Conservation (phyloP, 2,329 filamentous ascomycete genomes). For the Aaosphaeria arxii region DNA sequence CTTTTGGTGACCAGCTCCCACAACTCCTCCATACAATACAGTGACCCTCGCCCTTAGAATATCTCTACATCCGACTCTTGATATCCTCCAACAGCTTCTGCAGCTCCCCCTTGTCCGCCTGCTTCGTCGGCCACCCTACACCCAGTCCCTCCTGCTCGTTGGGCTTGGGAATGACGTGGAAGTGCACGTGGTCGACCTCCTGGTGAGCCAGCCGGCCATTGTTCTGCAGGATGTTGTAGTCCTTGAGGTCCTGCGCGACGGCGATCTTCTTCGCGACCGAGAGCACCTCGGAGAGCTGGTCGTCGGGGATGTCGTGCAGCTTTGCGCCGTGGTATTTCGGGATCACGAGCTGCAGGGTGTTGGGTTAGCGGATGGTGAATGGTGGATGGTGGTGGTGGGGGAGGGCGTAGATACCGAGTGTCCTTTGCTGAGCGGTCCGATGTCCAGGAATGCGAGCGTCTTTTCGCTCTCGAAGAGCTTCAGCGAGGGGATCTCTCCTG, state of each 20-base stretch:
- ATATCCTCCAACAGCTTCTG: constrained; percentile 78
- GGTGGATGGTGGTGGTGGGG: background rate
- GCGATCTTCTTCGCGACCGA: constrained; percentile 87
- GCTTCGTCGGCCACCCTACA: constrained; percentile 74
- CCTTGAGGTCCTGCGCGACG: constrained; percentile 66
- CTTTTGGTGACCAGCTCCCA: background rate
- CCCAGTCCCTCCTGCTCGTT: constrained; percentile 76
- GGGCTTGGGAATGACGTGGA: constrained; percentile 98
- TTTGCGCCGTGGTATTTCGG: constrained; percentile 94
- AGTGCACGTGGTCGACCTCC: constrained; percentile 89
- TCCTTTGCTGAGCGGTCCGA: constrained; percentile 81
- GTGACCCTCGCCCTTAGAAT: no score
- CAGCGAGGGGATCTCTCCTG: constrained; percentile 92
- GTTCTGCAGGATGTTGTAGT: constrained; percentile 97
- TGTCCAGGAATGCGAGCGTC: constrained; percentile 93
- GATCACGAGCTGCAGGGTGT: constrained; percentile 72
- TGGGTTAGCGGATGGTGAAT: background rate
- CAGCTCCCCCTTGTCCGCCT: constrained; percentile 76
- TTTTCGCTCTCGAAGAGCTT: constrained; percentile 96
- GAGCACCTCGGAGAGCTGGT: constrained; percentile 77
- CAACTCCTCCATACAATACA: background rate
- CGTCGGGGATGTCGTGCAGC: constrained; percentile 88
- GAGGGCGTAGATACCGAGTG: constrained; percentile 67
- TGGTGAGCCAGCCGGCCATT: constrained; percentile 92
- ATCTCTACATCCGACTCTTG: constrained; percentile 75